These are phyloP conservation scores for Skeletonema tropicum DNA, from an alignment of 108 stramenopile species.

Conservation along the genomic window DNA sequence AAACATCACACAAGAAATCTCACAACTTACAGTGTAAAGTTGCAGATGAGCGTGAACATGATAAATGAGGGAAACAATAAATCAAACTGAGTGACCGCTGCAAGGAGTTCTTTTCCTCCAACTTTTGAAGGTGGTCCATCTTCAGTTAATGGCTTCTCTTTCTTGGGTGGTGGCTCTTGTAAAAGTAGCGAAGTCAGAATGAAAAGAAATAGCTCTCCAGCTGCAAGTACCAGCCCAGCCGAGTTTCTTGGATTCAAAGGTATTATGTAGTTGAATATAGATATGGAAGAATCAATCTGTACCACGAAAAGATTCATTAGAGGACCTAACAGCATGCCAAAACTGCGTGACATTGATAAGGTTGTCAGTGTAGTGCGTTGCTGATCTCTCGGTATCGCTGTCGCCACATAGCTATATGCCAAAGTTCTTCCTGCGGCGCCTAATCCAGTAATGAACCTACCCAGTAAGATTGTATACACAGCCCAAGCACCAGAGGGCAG, in stretches of 20 bases:
- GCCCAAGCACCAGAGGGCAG: background rate
- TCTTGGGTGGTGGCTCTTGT: too few relatives aligned
- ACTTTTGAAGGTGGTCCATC: too few relatives aligned
- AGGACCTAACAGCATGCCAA: conserved; percentile 28
- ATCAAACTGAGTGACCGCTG: too few relatives aligned
- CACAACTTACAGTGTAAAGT: conserved; percentile 20
- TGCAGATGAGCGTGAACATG: conserved; percentile 21
- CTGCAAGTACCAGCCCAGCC: too few relatives aligned
- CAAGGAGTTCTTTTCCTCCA: too few relatives aligned
- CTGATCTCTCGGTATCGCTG: conserved; percentile 17
- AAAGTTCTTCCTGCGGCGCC: conserved; percentile 26
- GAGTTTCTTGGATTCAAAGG: conserved; percentile 18
- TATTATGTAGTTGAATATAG: background rate
- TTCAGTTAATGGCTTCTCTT: too few relatives aligned
- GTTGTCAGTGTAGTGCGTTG: conserved; percentile 20
- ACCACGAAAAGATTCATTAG: conserved; percentile 20
- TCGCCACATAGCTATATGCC: conserved; percentile 27
- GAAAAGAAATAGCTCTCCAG: too few relatives aligned
- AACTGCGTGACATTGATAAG: conserved; percentile 21
- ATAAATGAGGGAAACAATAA: too few relatives aligned
- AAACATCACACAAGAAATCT: background rate
- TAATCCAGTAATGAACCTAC: conserved; percentile 22
- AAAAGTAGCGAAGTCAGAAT: too few relatives aligned
- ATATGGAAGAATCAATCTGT: conserved; percentile 11
- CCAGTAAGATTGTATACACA: conserved; percentile 11